Evolutionary conservation across 2,329 filamentous ascomycete species (phyloP).

Genomic region (Corynespora cassiicola): DNA sequence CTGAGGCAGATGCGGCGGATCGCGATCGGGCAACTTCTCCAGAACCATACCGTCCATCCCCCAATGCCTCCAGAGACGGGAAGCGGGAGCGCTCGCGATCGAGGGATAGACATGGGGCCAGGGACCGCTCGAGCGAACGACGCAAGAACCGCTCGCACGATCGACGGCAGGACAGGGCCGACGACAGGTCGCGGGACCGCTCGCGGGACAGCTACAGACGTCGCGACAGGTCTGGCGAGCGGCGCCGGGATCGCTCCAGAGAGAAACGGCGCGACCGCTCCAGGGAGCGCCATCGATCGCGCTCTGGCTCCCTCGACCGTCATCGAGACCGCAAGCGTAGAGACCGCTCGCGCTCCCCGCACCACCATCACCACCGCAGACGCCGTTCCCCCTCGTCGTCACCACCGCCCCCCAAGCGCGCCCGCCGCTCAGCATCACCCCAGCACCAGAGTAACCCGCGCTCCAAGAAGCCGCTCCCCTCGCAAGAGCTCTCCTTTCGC

Average conservation of each 20-base stretch:
- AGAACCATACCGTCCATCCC: constrained; percentile 35
- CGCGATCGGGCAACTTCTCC: constrained; percentile 27
- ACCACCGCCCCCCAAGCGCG: constrained; percentile 40
- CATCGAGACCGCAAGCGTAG: constrained; percentile 12
- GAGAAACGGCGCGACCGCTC: constrained; percentile 21
- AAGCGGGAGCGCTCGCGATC: constrained; percentile 12
- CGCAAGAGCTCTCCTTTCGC: constrained; percentile 54
- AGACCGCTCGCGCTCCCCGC: constrained; percentile 30
- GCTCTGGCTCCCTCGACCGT: constrained; percentile 26
- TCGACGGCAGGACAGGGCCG: constrained; percentile 1
- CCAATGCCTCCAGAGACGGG: constrained; percentile 20
- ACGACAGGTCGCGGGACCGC: constrained; percentile 12
- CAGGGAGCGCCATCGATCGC: constrained; percentile 21
- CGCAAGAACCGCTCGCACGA: constrained; percentile 2
- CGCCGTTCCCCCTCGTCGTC: constrained; percentile 35
- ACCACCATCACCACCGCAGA: constrained; percentile 28
- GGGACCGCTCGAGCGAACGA: constrained; percentile 4
- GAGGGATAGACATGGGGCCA: not conserved
- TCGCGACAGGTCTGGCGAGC: constrained; percentile 24
- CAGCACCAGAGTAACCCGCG: too few relatives aligned
- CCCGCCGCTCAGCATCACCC: constrained; percentile 52
- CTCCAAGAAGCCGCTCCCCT: constrained; percentile 52
- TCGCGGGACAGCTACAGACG: constrained; percentile 14
- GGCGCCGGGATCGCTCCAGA: constrained; percentile 20
- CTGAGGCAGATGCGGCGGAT: constrained; percentile 12